Evolutionary conservation across 768 basidiomycete genomes (phyloP).

Genomic region (Auricularia cornea): DNA sequence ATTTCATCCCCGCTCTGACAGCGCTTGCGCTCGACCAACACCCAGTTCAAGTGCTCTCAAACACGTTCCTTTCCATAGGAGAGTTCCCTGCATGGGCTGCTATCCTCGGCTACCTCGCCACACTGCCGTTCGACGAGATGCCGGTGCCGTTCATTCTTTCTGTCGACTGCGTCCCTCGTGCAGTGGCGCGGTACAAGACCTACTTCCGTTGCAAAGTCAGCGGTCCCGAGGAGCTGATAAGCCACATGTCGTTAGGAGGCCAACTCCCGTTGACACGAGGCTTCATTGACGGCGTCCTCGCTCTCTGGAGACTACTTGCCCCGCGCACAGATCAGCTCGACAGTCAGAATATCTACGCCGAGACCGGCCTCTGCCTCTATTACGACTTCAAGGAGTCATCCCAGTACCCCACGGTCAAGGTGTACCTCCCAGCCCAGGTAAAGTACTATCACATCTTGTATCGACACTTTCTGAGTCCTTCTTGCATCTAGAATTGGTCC

Average conservation of each 20-base stretch:
- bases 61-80: background rate
- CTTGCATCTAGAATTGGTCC: background rate
- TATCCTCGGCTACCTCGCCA: background rate
- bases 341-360: background rate
- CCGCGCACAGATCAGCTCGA: background rate
- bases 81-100: background rate
- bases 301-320: background rate
- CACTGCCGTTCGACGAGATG: background rate
- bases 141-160: background rate
- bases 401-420: background rate
- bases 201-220: background rate
- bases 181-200: background rate
- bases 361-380: background rate
- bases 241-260: background rate
- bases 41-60: background rate
- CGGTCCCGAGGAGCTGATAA: background rate
- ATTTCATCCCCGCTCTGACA: background rate
- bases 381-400: background rate
- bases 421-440: background rate
- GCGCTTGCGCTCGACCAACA: background rate
- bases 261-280: background rate
- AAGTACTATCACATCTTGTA: no score
- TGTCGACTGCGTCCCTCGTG: background rate
- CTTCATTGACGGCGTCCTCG: background rate
- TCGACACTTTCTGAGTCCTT: no score